These are phyloP conservation scores for Musa acuminata DNA, from an alignment of 176 grass and related monocot species.

Conservation along the genomic window DNA sequence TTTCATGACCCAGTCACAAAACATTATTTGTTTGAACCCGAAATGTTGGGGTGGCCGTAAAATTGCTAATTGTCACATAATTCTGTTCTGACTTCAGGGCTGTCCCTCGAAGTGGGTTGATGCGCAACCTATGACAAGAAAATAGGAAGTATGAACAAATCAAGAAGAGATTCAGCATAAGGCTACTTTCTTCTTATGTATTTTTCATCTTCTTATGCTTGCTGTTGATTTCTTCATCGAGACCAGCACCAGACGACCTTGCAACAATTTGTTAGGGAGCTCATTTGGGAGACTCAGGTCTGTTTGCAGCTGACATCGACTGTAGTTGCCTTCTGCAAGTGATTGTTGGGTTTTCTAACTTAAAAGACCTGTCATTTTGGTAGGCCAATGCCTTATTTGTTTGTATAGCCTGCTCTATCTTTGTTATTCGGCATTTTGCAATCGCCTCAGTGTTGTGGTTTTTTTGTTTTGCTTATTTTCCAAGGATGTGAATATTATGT, in stretches of 20 bases:
- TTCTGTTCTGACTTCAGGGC: slow-evolving; percentile 36
- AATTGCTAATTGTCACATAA: not conserved
- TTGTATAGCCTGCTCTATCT: slow-evolving; percentile 7
- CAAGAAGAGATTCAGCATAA: slow-evolving; percentile 4
- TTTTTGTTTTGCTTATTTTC: not conserved
- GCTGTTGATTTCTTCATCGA: not conserved
- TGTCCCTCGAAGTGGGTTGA: slow-evolving; percentile 48
- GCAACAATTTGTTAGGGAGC: not conserved
- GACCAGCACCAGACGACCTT: not conserved
- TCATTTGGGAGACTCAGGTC: not conserved
- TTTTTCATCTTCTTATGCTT: not conserved
- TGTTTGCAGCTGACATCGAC: not conserved
- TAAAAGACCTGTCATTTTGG: not conserved
- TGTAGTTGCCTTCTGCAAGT: not conserved
- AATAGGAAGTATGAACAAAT: not conserved
- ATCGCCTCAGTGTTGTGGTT: not conserved
- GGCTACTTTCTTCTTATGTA: not conserved
- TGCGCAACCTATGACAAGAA: slow-evolving; percentile 63
- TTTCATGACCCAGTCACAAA: too few relatives aligned
- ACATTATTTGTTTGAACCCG: too few relatives aligned
- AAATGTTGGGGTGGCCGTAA: not conserved
- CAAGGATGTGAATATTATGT: not conserved
- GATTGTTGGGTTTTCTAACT: slow-evolving; percentile 6
- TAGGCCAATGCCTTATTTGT: slow-evolving; percentile 7
- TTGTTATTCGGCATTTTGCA: slow-evolving; percentile 3